phyloP scores from a whole-genome alignment of 2,329 filamentous ascomycete genomes.

The Trichophyton verrucosum region DNA sequence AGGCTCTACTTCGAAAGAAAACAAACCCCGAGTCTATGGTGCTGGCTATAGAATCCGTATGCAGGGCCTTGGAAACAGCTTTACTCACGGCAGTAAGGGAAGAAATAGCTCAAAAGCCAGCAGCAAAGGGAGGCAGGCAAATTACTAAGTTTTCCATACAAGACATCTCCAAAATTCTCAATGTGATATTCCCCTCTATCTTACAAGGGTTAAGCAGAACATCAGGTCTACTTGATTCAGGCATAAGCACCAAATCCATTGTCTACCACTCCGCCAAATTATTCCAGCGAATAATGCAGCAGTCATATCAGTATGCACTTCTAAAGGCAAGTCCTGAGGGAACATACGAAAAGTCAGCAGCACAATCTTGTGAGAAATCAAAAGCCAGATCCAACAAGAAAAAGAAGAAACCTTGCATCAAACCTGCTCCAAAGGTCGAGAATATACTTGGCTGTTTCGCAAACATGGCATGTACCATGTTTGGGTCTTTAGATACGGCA shows the following conservation, averaged over 20 bases:
- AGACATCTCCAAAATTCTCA: not conserved
- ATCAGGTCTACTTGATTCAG: slow-evolving; percentile 9
- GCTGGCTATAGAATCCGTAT: slow-evolving; percentile 18
- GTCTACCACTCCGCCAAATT: slow-evolving; percentile 25
- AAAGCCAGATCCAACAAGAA: slow-evolving; percentile 12
- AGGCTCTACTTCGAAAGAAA: slow-evolving; percentile 24
- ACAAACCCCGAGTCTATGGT: slow-evolving; percentile 17
- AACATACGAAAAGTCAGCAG: slow-evolving; percentile 3
- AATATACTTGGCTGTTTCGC: slow-evolving; percentile 16
- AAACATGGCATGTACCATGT: slow-evolving; percentile 22
- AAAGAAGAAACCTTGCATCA: slow-evolving; percentile 2
- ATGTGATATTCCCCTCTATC: slow-evolving; percentile 17
- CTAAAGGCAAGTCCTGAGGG: not conserved
- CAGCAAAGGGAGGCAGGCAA: not conserved
- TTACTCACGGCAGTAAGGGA: slow-evolving; percentile 13
- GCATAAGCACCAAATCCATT: slow-evolving; percentile 16
- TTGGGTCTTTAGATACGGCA: slow-evolving; percentile 19
- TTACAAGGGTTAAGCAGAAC: slow-evolving; percentile 21
- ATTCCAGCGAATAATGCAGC: slow-evolving; percentile 21
- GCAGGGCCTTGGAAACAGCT: slow-evolving; percentile 19
- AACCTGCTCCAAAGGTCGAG: slow-evolving; percentile 8
- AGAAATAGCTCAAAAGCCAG: not conserved
- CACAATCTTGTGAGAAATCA: slow-evolving; percentile 7
- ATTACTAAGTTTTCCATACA: not conserved
- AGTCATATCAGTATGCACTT: slow-evolving; percentile 18